phyloP scores from a whole-genome alignment of 371 early-diverging fungal species.

The Mucor plumbeus region DNA sequence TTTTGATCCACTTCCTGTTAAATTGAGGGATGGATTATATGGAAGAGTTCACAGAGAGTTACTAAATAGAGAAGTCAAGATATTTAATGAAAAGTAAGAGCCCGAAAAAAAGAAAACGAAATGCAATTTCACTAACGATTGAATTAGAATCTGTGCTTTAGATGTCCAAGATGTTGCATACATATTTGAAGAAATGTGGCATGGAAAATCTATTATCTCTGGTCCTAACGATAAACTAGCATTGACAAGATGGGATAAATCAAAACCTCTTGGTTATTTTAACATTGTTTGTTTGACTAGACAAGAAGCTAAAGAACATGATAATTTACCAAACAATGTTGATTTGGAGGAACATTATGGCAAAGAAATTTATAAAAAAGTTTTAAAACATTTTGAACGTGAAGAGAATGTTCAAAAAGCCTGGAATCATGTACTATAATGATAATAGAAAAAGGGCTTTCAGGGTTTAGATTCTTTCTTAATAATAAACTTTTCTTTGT shows the following conservation, averaged over 20 bases:
- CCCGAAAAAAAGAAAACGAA: too few relatives aligned
- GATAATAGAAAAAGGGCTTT: constrained; percentile 12
- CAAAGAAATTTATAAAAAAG: constrained; percentile 23
- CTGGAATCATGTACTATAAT: constrained; percentile 32
- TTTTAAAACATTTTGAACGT: constrained; percentile 17
- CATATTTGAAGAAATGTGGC: constrained; percentile 90
- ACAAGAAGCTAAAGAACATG: constrained; percentile 71
- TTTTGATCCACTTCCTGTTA: constrained; percentile 81
- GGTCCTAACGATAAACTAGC: constrained; percentile 76
- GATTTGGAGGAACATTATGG: constrained; percentile 50
- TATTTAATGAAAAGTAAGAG: constrained; percentile 53
- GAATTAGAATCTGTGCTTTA: constrained; percentile 56
- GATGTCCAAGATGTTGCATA: constrained; percentile 80
- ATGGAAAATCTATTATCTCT: constrained; percentile 79
- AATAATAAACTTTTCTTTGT: not conserved
- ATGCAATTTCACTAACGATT: too few relatives aligned
- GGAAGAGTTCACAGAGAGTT: constrained; percentile 76
- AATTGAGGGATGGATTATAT: constrained; percentile 79
- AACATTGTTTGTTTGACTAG: constrained; percentile 89
- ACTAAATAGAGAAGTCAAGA: constrained; percentile 63
- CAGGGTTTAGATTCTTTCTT: not conserved
- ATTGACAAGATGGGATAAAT: constrained; percentile 79
- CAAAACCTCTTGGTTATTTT: constrained; percentile 64
- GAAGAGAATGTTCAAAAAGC: constrained; percentile 14
- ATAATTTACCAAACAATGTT: constrained; percentile 40